phyloP scores from a whole-genome alignment of 371 early-diverging fungal species.

The Caulochytrium protostelioides region DNA sequence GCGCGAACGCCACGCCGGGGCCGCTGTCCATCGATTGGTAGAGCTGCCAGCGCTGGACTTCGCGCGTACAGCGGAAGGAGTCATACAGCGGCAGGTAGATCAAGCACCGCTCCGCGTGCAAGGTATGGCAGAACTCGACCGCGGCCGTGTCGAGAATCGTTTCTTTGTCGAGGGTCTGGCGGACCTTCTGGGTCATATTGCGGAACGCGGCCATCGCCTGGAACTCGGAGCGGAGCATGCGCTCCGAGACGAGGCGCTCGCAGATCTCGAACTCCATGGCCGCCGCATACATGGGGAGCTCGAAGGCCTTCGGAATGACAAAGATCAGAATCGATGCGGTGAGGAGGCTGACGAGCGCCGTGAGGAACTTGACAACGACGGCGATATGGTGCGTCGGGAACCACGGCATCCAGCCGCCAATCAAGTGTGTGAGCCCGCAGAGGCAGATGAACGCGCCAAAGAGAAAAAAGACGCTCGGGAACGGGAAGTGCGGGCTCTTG shows the following conservation, averaged over 20 bases:
- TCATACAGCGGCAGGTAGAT: no score
- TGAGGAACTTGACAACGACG: not conserved
- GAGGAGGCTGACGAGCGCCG: not conserved
- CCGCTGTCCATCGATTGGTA: no score
- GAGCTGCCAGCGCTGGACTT: no score
- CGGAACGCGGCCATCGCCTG: not conserved
- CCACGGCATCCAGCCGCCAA: slow-evolving; percentile 1
- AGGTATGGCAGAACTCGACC: no score
- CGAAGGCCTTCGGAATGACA: slow-evolving; percentile 1
- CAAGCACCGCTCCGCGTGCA: no score
- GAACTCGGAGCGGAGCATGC: not conserved
- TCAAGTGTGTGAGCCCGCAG: slow-evolving; percentile 2
- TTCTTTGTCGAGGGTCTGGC: no score
- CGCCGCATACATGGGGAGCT: not conserved
- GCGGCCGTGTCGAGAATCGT: no score
- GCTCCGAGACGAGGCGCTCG: not conserved
- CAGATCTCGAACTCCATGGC: slow-evolving; percentile 1
- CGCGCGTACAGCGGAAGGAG: no score
- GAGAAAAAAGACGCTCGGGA: not conserved
- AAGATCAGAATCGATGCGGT: not conserved
- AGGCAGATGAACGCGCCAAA: slow-evolving; percentile 1
- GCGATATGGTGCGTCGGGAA: not conserved
- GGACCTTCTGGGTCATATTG: not conserved
- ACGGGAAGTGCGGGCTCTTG: not conserved
- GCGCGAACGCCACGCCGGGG: no score